Conservation (phyloP, 2,329 filamentous ascomycete genomes). For the Sphaerulina vaccinii region DNA sequence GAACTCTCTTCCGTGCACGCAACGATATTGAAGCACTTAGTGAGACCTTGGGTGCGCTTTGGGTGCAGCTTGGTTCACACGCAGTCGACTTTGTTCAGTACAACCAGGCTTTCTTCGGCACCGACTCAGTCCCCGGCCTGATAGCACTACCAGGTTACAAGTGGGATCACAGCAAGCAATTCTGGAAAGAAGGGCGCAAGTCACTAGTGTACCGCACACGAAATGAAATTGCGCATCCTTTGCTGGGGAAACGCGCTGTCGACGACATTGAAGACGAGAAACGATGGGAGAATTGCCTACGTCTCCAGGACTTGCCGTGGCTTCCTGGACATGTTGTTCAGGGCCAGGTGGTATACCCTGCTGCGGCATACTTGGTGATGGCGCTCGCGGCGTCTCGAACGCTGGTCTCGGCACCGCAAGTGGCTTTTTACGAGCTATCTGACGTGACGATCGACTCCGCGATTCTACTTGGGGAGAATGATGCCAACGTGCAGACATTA, state of each 20-base stretch:
- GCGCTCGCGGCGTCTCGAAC: slow-evolving; percentile 24
- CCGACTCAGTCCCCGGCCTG: background rate
- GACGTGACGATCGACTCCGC: slow-evolving; percentile 18
- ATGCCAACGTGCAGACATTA: slow-evolving; percentile 3
- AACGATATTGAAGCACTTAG: slow-evolving; percentile 28
- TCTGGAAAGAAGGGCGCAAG: slow-evolving; percentile 8
- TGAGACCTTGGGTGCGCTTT: slow-evolving; percentile 1
- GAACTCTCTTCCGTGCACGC: slow-evolving; percentile 24
- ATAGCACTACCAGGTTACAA: slow-evolving; percentile 20
- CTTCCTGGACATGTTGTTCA: slow-evolving; percentile 36
- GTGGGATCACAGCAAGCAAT: slow-evolving; percentile 21
- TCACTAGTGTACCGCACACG: slow-evolving; percentile 7
- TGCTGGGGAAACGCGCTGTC: slow-evolving; percentile 8
- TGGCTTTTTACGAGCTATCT: slow-evolving; percentile 5
- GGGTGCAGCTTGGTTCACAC: slow-evolving; percentile 4
- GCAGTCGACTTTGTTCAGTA: slow-evolving; percentile 1
- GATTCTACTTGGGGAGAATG: slow-evolving; percentile 24
- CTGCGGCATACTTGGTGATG: slow-evolving; percentile 25
- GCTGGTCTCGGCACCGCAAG: slow-evolving; percentile 7
- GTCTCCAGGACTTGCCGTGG: slow-evolving; percentile 33
- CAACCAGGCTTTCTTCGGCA: slow-evolving; percentile 1
- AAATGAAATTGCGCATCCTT: slow-evolving; percentile 1
- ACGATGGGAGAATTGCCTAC: slow-evolving; percentile 16
- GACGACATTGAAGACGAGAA: background rate
- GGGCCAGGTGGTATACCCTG: slow-evolving; percentile 36